phyloP scores from a whole-genome alignment of 768 basidiomycete genomes.

The Lactifluus rugatus region DNA sequence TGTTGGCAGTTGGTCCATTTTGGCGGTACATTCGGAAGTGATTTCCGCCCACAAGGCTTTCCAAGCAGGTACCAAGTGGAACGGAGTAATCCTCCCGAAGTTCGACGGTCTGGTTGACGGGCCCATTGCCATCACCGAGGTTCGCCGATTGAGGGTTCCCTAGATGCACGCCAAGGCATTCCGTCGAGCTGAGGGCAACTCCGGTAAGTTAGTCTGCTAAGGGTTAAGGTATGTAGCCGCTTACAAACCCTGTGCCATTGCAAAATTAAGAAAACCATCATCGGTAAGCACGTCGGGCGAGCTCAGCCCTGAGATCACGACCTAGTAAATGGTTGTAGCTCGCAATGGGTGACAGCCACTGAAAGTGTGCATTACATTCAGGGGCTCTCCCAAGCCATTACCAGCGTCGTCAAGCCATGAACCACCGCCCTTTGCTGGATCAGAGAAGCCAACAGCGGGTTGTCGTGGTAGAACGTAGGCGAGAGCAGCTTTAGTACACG shows the following conservation, averaged over 20 bases:
- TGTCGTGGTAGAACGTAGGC: not conserved
- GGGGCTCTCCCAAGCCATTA: slow-evolving; percentile 33
- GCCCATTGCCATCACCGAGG: slow-evolving; percentile 40
- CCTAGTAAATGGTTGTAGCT: slow-evolving; percentile 23
- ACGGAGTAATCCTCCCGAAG: slow-evolving; percentile 34
- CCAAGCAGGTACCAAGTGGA: slow-evolving; percentile 35
- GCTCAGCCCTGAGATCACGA: slow-evolving; percentile 59
- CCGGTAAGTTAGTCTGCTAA: slow-evolving; percentile 17
- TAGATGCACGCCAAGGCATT: slow-evolving; percentile 33
- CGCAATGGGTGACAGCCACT: not conserved
- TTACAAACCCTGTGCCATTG: slow-evolving; percentile 54
- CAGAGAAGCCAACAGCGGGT: slow-evolving; percentile 25
- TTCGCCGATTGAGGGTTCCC: slow-evolving; percentile 34
- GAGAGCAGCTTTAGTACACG: slow-evolving; percentile 8
- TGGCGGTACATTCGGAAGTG: slow-evolving; percentile 48
- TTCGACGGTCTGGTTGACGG: slow-evolving; percentile 36
- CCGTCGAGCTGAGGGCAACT: slow-evolving; percentile 30
- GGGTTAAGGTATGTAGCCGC: slow-evolving; percentile 18
- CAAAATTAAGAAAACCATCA: slow-evolving; percentile 48
- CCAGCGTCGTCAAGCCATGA: slow-evolving; percentile 35
- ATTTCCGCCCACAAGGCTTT: slow-evolving; percentile 37
- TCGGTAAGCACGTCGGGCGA: slow-evolving; percentile 48
- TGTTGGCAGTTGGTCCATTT: slow-evolving; percentile 44
- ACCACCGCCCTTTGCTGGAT: slow-evolving; percentile 32
- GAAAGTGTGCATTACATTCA: slow-evolving; percentile 30